A percentile compares a stretch with the other conserved stretches of the same genome.
Evolutionary conservation across 768 basidiomycete species (phyloP).

Genomic region (Kwoniella mangroviensis): DNA sequence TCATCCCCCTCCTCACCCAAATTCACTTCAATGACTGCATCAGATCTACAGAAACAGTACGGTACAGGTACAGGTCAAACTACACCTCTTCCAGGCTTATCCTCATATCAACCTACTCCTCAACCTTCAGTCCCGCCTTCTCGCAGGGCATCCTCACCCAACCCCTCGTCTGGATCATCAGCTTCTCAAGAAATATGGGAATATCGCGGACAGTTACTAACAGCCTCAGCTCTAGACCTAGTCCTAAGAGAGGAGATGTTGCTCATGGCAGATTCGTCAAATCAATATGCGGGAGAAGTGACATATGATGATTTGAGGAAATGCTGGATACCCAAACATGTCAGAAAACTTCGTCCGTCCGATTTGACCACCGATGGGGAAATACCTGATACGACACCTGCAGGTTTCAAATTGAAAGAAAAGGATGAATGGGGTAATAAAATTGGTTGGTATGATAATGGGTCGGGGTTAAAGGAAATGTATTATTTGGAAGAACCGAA

Average conservation of each 20-base stretch:
- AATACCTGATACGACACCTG: conserved; percentile 42
- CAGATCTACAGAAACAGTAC: conserved; percentile 3
- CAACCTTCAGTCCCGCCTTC: conserved; percentile 4
- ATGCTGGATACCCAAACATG: conserved; percentile 47
- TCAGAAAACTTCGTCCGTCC: conserved; percentile 32
- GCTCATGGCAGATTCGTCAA: conserved; percentile 38
- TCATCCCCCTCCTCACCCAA: conserved; percentile 1
- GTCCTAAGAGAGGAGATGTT: conserved; percentile 38
- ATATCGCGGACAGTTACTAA: conserved; percentile 43
- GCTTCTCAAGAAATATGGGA: conserved; percentile 36
- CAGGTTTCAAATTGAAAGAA: conserved; percentile 35
- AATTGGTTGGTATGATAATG: conserved; percentile 40
- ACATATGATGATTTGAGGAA: conserved; percentile 46
- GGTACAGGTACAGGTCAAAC: conserved; percentile 22
- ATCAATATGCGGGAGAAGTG: conserved; percentile 49
- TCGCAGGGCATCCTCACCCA: conserved; percentile 3
- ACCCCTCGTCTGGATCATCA: conserved; percentile 6
- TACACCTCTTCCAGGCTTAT: conserved; percentile 12
- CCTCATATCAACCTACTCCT: conserved; percentile 11
- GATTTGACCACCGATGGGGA: conserved; percentile 49
- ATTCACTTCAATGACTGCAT: conserved; percentile 1
- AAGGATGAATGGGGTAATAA: conserved; percentile 50
- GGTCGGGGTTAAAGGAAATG: conserved; percentile 34
- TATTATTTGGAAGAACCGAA: conserved; percentile 43
- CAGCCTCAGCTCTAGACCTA: conserved; percentile 44